Conservation (phyloP, 495 filamentous ascomycete genomes). For the Tuber melanosporum region DNA sequence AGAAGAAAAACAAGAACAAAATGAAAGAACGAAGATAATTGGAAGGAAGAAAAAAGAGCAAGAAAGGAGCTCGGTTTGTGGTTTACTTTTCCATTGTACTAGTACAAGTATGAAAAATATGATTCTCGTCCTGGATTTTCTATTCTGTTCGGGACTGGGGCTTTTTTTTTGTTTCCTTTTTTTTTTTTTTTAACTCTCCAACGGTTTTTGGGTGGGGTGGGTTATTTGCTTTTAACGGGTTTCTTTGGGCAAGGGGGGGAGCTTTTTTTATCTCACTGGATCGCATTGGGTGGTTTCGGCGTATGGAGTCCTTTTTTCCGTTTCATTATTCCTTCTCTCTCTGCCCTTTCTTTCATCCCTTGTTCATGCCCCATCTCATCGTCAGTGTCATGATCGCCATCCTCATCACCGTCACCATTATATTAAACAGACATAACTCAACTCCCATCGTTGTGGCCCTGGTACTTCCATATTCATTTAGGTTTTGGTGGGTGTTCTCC, state of each 20-base stretch:
- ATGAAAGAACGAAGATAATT: neutral
- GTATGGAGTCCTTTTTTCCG: neutral
- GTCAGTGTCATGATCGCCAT: neutral
- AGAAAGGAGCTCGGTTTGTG: neutral
- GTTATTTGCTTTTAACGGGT: constrained; percentile 3
- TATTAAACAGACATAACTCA: neutral
- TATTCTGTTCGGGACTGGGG: neutral
- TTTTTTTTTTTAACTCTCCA: neutral
- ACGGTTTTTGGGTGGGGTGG: neutral
- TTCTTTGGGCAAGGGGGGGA: neutral
- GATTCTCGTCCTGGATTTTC: neutral
- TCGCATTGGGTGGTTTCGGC: constrained; percentile 1
- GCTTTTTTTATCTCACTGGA: neutral
- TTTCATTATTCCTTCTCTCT: neutral
- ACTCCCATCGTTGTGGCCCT: neutral
- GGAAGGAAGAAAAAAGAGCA: neutral
- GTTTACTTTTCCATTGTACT: neutral
- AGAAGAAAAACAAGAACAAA: neutral
- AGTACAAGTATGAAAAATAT: neutral
- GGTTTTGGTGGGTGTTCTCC: neutral
- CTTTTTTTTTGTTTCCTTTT: neutral
- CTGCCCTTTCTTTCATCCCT: neutral
- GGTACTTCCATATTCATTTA: neutral
- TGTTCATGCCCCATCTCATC: neutral
- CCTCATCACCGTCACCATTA: neutral